phyloP scores from a whole-genome alignment of 768 basidiomycete species.

The Macrolepiota albuminosa region DNA sequence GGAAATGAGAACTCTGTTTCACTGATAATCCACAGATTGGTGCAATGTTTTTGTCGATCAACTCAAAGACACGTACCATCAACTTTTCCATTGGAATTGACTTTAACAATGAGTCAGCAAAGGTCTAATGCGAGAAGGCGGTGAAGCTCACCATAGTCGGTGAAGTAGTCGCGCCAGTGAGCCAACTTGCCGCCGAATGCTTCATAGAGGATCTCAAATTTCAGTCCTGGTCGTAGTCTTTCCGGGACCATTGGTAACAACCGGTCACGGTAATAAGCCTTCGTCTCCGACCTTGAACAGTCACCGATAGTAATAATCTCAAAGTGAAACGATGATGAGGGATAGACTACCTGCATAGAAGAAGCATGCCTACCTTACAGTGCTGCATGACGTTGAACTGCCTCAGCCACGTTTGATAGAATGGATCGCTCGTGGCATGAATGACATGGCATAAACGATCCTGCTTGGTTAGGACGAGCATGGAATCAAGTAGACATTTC shows the following conservation, averaged over 20 bases:
- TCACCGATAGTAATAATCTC: conserved; percentile 80
- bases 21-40: conserved; percentile 42
- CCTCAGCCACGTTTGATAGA: conserved; percentile 80
- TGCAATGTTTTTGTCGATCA: not conserved
- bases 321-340: not conserved
- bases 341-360: not conserved
- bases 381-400: conserved; percentile 80
- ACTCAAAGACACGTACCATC: conserved; percentile 45
- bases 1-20: conserved; percentile 76
- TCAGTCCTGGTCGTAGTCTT: conserved; percentile 43
- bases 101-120: conserved; percentile 29
- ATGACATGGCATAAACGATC: conserved; percentile 81
- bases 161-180: conserved; percentile 78
- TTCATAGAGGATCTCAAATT: conserved; percentile 71
- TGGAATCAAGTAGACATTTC: conserved; percentile 81
- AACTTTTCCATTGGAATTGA: conserved; percentile 68
- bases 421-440: conserved; percentile 79
- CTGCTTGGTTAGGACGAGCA: conserved; percentile 85
- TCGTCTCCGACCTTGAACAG: conserved; percentile 67
- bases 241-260: conserved; percentile 71
- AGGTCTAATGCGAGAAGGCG: too few relatives aligned
- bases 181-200: conserved; percentile 83
- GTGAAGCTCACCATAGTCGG: conserved; percentile 55
- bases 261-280: conserved; percentile 58
- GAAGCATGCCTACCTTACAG: conserved; percentile 52